Evolutionary conservation across 352 stramenopile species (phyloP).

Genomic region (Detonula confervacea): DNA sequence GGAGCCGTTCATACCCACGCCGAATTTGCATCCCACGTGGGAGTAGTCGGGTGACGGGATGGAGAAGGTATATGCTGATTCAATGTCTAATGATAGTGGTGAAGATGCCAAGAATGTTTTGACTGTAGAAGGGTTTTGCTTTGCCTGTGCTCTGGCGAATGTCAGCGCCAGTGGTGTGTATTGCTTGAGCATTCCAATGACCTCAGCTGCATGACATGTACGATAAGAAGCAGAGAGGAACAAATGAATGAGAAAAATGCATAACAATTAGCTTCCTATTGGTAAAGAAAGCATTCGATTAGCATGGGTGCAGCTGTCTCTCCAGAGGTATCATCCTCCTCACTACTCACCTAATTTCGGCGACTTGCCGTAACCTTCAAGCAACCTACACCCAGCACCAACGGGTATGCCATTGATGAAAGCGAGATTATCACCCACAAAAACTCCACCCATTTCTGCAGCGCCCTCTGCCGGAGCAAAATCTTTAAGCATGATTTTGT

Average conservation of each 20-base stretch:
- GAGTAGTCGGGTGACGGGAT: constrained; percentile 59
- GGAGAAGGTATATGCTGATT: constrained; percentile 71
- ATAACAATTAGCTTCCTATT: no score
- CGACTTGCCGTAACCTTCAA: constrained; percentile 36
- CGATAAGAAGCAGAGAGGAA: constrained; percentile 60
- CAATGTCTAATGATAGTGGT: constrained; percentile 61
- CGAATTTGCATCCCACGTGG: constrained; percentile 71
- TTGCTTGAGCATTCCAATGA: constrained; percentile 49
- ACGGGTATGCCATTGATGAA: constrained; percentile 82
- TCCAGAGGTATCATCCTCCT: background rate
- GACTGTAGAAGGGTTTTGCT: constrained; percentile 20
- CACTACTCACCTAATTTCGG: constrained; percentile 54
- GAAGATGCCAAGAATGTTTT: constrained; percentile 42
- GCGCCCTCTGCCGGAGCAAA: constrained; percentile 71
- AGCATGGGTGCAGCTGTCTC: no score
- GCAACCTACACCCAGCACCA: constrained; percentile 70
- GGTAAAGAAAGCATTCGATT: no score
- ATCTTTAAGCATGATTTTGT: constrained; percentile 70
- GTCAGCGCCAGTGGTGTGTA: constrained; percentile 38
- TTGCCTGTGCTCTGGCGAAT: constrained; percentile 42
- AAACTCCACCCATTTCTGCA: constrained; percentile 68
- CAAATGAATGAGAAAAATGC: constrained; percentile 47
- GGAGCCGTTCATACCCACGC: constrained; percentile 47
- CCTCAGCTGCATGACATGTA: constrained; percentile 43
- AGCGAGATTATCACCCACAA: constrained; percentile 82